Percentiles rank a stretch among this genome's conserved stretches.
These are phyloP conservation scores for Hypoxylon rickii DNA, from an alignment of 495 filamentous ascomycete species.

Conservation along the genomic window DNA sequence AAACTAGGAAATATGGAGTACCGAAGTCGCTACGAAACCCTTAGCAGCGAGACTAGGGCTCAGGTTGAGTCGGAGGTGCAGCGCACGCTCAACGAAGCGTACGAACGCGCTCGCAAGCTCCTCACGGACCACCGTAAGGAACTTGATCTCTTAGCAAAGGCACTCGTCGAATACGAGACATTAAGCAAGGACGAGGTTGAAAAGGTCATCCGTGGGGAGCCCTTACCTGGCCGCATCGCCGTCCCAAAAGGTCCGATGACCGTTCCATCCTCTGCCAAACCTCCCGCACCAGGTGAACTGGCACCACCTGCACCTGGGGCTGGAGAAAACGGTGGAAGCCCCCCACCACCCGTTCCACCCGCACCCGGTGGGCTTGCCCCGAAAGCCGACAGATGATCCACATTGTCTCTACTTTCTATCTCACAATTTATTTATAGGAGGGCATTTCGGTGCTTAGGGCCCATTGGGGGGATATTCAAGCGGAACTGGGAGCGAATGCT, in stretches of 20 bases:
- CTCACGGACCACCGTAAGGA: conserved; percentile 75
- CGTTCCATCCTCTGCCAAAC: conserved; percentile 43
- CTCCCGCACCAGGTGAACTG: conserved; percentile 30
- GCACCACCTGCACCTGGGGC: conserved; percentile 29
- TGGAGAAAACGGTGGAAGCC: conserved; percentile 17
- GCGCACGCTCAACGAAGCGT: conserved; percentile 79
- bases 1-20: conserved; percentile 90
- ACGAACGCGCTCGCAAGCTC: conserved; percentile 71
- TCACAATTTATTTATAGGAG: neutral
- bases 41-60: conserved; percentile 82
- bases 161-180: conserved; percentile 92
- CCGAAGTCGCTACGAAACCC: conserved; percentile 70
- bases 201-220: conserved; percentile 83
- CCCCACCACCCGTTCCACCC: conserved; percentile 30
- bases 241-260: conserved; percentile 55
- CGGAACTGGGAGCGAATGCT: neutral
- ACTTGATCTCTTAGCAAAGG: conserved; percentile 83
- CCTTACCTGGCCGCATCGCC: conserved; percentile 60
- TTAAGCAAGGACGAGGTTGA: conserved; percentile 85
- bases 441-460: neutral
- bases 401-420: neutral
- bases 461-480: neutral
- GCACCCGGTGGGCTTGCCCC: conserved; percentile 25
- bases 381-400: conserved; percentile 5
- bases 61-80: conserved; percentile 87